Base-by-base conservation (phyloP, 169 alveolate genomes). In the Plasmodium coatneyi region DNA sequence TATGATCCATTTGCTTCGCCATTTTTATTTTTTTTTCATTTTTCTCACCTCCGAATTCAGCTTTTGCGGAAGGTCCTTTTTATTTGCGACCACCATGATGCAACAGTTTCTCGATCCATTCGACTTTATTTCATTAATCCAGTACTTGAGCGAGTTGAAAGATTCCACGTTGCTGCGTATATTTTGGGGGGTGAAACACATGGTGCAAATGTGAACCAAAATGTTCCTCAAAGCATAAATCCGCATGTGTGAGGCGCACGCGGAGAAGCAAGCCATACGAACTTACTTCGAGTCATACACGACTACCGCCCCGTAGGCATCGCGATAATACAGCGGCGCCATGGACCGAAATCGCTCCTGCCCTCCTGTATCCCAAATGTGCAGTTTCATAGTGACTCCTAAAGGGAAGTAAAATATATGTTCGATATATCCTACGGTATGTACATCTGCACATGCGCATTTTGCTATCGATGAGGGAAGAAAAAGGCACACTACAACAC, bases 311-410 rank as follows among this genome's bases (percentile, higher is more conserved):
- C 98, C 98, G 12, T 95, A 95, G 1, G 99, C 99, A 91, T 98
- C 99, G 72, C 98, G 97, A 92, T 97, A 98, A 95, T 97, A 98
- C 43, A 97, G 94, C 10, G 97, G 97, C 2, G 98, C 98, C 96
- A 98, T 93, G 16, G 98, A 93, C 34, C 98, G 96, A 92, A 96
- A 97, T 54, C 97, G 94, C 89, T 98, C 99, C 83, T 98, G 98
- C 28, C 99, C 99, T 19, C 99, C 99, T 1, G 99, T 98, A 92
- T 98, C 99, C 99, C 99, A 98, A 14, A 98, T 96, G 83, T 98
- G 97, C 70, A 98, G 92, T 72, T 96, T 96, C 92, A 97, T 92
- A 83, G 92, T 95, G 82, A 94, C 92, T 22, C 97, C 98, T 95
- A 60, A 89, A 39, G 19, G 56, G 74, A 30, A 28, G 43, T 10